phyloP scores from a whole-genome alignment of 2,329 filamentous ascomycete genomes.

The Plectosphaerella sp. region DNA sequence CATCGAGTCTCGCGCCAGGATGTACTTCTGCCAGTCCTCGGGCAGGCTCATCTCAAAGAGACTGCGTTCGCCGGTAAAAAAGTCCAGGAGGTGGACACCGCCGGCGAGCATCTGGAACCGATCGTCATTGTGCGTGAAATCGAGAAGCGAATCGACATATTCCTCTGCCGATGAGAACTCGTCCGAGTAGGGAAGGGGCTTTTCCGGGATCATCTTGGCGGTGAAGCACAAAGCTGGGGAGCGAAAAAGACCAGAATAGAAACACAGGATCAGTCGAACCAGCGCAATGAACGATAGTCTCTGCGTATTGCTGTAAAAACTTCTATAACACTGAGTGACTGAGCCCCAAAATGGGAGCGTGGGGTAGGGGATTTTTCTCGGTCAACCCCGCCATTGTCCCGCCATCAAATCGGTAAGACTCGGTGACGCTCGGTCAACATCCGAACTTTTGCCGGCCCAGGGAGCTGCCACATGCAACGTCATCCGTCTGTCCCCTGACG shows the following conservation, averaged over 20 bases:
- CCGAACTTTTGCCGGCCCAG: background rate
- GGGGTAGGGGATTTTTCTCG: slow-evolving; percentile 12
- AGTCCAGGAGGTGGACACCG: slow-evolving; percentile 95
- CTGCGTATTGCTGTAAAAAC: no score
- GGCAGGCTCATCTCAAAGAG: slow-evolving; percentile 77
- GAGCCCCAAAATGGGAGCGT: background rate
- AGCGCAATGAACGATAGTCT: background rate
- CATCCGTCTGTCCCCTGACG: slow-evolving; percentile 5
- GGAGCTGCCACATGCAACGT: slow-evolving; percentile 6
- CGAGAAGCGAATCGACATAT: slow-evolving; percentile 74
- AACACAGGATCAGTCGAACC: background rate
- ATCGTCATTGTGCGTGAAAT: slow-evolving; percentile 69
- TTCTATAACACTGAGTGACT: background rate
- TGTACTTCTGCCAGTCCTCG: slow-evolving; percentile 75
- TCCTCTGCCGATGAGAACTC: slow-evolving; percentile 68
- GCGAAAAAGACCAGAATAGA: background rate
- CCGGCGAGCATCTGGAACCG: slow-evolving; percentile 88
- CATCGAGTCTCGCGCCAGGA: slow-evolving; percentile 67
- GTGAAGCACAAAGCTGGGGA: background rate
- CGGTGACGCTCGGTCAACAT: background rate
- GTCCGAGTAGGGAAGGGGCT: slow-evolving; percentile 63
- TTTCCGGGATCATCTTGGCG: slow-evolving; percentile 40
- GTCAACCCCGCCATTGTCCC: slow-evolving; percentile 7
- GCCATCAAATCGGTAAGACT: background rate
- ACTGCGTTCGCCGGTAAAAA: slow-evolving; percentile 81